These are phyloP conservation scores for Chiua virens DNA, from an alignment of 768 basidiomycete genomes.

Conservation along the genomic window DNA sequence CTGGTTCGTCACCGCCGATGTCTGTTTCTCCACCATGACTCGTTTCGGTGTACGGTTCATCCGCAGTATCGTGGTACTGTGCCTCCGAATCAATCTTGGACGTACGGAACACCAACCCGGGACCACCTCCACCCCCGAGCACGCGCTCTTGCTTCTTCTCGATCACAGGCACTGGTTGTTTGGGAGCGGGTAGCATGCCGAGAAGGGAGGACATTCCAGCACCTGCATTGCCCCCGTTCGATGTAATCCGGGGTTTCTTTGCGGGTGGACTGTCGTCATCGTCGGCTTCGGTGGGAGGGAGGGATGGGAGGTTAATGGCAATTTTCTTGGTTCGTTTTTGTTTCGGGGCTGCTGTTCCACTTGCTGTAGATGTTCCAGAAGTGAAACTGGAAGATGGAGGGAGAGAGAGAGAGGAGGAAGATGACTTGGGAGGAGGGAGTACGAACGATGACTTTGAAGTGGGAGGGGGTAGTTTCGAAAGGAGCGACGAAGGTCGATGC, in stretches of 20 bases:
- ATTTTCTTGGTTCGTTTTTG: conserved; percentile 45
- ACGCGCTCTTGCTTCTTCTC: conserved; percentile 47
- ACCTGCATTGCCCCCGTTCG: conserved; percentile 33
- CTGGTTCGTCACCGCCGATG: not conserved
- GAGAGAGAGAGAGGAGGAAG: conserved; percentile 27
- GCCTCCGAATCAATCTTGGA: conserved; percentile 13
- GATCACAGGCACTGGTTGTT: conserved; percentile 45
- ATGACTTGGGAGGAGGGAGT: conserved; percentile 36
- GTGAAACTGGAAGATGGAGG: conserved; percentile 23
- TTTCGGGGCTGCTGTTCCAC: conserved; percentile 22
- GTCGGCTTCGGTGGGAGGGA: conserved; percentile 36
- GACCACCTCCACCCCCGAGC: conserved; percentile 62
- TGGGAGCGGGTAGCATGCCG: conserved; percentile 76
- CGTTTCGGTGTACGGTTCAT: conserved; percentile 16
- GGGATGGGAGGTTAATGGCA: conserved; percentile 37
- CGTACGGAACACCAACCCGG: conserved; percentile 59
- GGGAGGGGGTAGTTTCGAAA: too few species aligned
- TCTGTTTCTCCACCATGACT: conserved; percentile 9
- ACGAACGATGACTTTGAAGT: conserved; percentile 34
- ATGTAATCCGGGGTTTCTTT: conserved; percentile 55
- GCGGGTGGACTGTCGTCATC: conserved; percentile 53
- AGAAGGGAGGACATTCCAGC: conserved; percentile 65
- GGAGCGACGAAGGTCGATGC: conserved; percentile 9
- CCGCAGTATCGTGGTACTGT: conserved; percentile 17
- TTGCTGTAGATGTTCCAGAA: conserved; percentile 3